Evolutionary conservation across 257 asterid genomes (phyloP).

Genomic region (Pogostemon cablin): DNA sequence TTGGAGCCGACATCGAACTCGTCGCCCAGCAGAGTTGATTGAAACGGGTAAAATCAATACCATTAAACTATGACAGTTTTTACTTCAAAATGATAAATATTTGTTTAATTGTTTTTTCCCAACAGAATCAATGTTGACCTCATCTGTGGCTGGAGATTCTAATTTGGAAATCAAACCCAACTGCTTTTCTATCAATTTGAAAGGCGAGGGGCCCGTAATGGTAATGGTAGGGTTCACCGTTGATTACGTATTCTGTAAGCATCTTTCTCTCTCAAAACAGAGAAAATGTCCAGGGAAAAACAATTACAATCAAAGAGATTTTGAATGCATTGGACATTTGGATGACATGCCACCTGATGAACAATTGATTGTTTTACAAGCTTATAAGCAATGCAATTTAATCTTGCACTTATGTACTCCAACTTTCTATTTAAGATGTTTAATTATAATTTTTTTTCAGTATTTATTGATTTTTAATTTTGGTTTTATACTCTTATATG

Average conservation of each 20-base stretch:
- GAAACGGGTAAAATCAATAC: constrained; percentile 34
- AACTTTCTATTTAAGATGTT: no score
- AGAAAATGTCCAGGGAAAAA: neutral
- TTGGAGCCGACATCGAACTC: constrained; percentile 86
- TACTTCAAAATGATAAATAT: neutral
- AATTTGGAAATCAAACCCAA: neutral
- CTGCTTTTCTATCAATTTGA: neutral
- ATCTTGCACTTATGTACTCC: no score
- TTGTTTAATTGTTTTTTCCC: neutral
- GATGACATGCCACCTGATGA: neutral
- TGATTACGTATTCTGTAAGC: neutral
- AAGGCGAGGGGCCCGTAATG: no score
- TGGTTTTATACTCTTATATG: no score
- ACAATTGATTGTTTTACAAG: neutral
- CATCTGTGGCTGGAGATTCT: neutral
- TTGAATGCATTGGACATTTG: constrained; percentile 1
- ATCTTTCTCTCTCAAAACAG: neutral
- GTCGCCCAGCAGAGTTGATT: constrained; percentile 59
- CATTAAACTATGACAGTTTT: neutral
- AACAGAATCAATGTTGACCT: neutral
- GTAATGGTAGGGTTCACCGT: no score
- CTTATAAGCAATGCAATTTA: neutral
- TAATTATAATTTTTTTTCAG: no score
- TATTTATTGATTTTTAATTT: no score
- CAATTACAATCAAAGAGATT: neutral